phyloP scores from a whole-genome alignment of 1,139 yeast species.

The Williopsis jadinii region DNA sequence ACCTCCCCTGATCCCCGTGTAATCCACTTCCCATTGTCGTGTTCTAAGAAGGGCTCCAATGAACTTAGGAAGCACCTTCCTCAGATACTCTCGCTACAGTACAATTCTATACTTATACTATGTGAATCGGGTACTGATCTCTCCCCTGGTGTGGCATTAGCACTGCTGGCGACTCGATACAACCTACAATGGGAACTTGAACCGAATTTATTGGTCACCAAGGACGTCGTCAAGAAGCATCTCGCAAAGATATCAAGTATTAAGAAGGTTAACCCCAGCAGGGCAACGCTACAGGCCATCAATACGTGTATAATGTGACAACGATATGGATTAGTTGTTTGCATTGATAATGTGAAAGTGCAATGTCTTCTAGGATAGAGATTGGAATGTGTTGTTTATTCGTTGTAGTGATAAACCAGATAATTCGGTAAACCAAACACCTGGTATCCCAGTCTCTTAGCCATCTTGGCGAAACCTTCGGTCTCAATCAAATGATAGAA shows the following conservation, averaged over 20 bases:
- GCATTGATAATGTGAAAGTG: neutral
- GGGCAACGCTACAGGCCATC: conserved; percentile 67
- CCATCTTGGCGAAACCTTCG: conserved; percentile 98
- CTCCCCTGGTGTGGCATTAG: conserved; percentile 52
- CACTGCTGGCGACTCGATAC: conserved; percentile 41
- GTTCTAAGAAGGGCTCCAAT: conserved; percentile 53
- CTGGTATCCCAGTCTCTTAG: conserved; percentile 85
- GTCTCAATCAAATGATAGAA: conserved; percentile 95
- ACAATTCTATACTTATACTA: conserved; percentile 32
- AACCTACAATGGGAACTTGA: conserved; percentile 33
- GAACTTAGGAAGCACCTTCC: conserved; percentile 41
- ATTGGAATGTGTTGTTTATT: conserved; percentile 27
- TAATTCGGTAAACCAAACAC: conserved; percentile 92
- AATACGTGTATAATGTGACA: conserved; percentile 40
- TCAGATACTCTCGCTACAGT: conserved; percentile 23
- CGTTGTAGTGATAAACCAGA: conserved; percentile 80
- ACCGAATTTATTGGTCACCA: conserved; percentile 28
- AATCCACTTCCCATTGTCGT: conserved; percentile 32
- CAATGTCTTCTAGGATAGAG: neutral
- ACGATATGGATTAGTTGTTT: neutral
- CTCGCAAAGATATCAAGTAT: conserved; percentile 41
- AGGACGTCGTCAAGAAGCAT: conserved; percentile 51
- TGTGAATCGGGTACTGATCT: conserved; percentile 66
- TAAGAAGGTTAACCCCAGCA: conserved; percentile 59
- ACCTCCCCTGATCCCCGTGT: conserved; percentile 5